phyloP scores from a whole-genome alignment of 2,329 filamentous ascomycete genomes.

The Penicillium hesseltinei region DNA sequence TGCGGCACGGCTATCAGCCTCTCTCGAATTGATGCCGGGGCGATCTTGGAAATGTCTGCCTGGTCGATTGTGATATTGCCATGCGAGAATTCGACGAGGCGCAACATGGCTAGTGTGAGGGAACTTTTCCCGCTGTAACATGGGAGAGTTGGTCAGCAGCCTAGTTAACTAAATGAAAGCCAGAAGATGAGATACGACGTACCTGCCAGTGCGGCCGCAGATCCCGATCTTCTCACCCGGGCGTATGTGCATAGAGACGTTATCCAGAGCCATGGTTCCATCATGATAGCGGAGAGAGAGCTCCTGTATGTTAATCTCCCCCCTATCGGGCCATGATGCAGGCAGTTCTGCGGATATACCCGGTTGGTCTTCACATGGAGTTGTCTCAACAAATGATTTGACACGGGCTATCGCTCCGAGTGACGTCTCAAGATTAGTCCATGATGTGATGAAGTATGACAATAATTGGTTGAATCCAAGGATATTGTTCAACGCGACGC shows the following conservation, averaged over 20 bases:
- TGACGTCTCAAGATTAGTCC: too few relatives aligned
- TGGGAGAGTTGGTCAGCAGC: neutral
- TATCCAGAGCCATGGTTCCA: neutral
- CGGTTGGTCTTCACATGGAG: too few relatives aligned
- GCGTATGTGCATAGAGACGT: neutral
- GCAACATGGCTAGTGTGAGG: neutral
- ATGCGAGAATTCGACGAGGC: neutral
- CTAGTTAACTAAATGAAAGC: neutral
- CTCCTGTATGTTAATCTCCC: neutral
- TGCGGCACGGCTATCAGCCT: neutral
- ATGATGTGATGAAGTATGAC: too few relatives aligned
- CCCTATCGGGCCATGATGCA: too few relatives aligned
- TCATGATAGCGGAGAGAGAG: neutral
- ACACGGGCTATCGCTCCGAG: too few relatives aligned
- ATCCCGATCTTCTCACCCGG: neutral
- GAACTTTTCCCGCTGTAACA: neutral
- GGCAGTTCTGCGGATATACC: too few relatives aligned
- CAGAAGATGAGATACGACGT: neutral
- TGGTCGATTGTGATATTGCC: neutral
- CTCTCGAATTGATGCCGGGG: neutral
- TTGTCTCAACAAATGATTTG: too few relatives aligned
- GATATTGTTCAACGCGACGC: too few relatives aligned
- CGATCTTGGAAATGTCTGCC: neutral
- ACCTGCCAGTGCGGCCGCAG: neutral
- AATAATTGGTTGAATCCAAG: too few relatives aligned